phyloP scores from a whole-genome alignment of 2,329 filamentous ascomycete species.

The Mycogone perniciosa region DNA sequence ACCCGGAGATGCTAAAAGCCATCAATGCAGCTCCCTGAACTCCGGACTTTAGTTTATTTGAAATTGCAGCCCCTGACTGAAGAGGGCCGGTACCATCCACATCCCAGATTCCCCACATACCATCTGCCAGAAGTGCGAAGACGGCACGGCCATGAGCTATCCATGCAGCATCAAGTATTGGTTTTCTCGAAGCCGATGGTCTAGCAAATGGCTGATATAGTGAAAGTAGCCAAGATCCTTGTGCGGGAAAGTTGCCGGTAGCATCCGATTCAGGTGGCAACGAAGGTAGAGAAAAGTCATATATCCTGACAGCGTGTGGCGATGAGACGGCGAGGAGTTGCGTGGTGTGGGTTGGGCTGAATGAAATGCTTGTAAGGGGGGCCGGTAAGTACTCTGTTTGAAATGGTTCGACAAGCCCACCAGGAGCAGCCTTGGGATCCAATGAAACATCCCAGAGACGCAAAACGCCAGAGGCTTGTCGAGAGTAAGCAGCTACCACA shows the following conservation, averaged over 20 bases:
- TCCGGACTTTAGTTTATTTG: constrained; percentile 45
- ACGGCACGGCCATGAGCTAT: constrained; percentile 54
- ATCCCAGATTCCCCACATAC: constrained; percentile 64
- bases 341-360: constrained; percentile 53
- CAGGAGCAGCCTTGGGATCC: constrained; percentile 29
- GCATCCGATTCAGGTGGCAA: constrained; percentile 46
- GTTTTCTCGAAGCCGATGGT: constrained; percentile 46
- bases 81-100: constrained; percentile 51
- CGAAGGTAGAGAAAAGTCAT: constrained; percentile 52
- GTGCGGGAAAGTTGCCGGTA: constrained; percentile 45
- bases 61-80: constrained; percentile 34
- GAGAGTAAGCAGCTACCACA: constrained; percentile 55
- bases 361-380: constrained; percentile 50
- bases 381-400: constrained; percentile 54
- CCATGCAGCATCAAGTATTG: constrained; percentile 57
- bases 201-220: constrained; percentile 52
- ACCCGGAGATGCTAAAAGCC: constrained; percentile 51
- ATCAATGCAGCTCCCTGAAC: constrained; percentile 53
- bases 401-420: constrained; percentile 41
- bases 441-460: constrained; percentile 53
- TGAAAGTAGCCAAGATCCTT: constrained; percentile 59
- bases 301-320: constrained; percentile 52
- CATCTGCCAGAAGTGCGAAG: constrained; percentile 53
- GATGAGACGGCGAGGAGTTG: constrained; percentile 53
- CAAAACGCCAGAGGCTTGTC: constrained; percentile 52